A percentile compares a stretch with the other conserved stretches of the same genome.
Evolutionary conservation across 148 eudicot genomes (phyloP).

Genomic region (Simmondsia chinensis): DNA sequence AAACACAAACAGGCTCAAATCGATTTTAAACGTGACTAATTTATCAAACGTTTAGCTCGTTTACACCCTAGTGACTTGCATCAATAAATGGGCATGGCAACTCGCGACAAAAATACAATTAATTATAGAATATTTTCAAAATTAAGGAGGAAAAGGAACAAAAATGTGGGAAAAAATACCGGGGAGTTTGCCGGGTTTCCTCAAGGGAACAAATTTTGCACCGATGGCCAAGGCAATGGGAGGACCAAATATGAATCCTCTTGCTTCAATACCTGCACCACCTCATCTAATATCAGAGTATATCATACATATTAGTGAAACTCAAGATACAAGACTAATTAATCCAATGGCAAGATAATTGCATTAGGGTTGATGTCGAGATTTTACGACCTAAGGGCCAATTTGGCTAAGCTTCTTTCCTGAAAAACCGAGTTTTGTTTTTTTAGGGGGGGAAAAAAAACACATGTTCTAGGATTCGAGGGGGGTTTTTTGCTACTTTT

Average conservation of each 20-base stretch:
- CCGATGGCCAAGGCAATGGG: conserved; percentile 97
- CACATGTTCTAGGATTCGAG: too few species aligned
- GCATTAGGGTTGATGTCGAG: too few species aligned
- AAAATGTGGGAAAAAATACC: conserved; percentile 26
- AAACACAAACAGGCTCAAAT: too few species aligned
- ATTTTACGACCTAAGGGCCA: too few species aligned
- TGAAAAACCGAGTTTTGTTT: too few species aligned
- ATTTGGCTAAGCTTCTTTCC: too few species aligned
- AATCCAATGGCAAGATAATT: neutral
- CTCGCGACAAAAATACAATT: conserved; percentile 10
- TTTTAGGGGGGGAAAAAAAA: too few species aligned
- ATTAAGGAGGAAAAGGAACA: neutral
- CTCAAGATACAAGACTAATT: neutral
- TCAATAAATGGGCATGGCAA: too few species aligned
- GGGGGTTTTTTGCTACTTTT: too few species aligned
- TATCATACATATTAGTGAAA: neutral
- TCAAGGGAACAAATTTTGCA: conserved; percentile 92
- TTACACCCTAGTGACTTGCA: too few species aligned
- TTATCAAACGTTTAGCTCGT: too few species aligned
- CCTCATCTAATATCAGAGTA: conserved; percentile 1
- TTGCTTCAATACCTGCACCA: conserved; percentile 84
- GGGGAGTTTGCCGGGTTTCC: conserved; percentile 88
- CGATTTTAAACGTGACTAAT: too few species aligned
- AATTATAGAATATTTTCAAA: neutral
- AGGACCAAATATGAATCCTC: conserved; percentile 98